Conservation (phyloP, 352 stramenopile species). For the Bremia lactucae region DNA sequence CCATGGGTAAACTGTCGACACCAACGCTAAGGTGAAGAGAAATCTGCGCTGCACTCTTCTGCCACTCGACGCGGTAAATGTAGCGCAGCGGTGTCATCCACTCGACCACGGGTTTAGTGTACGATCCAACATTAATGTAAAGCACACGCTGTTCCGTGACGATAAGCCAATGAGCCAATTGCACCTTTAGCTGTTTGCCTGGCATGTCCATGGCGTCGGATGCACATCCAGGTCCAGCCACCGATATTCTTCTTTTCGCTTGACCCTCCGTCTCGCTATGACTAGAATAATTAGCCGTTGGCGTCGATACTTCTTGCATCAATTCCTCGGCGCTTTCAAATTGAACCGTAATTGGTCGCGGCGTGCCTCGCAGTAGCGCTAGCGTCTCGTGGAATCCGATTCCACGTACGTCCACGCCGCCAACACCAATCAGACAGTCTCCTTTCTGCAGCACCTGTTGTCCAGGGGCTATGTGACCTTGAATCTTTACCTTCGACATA, state of each 20-base stretch:
- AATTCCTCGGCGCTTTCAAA: slow-evolving; percentile 77
- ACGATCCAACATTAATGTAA: slow-evolving; percentile 79
- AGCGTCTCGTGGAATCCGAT: slow-evolving; percentile 83
- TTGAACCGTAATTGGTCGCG: slow-evolving; percentile 59
- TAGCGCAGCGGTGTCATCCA: slow-evolving; percentile 86
- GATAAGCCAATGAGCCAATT: slow-evolving; percentile 78
- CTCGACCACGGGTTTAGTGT: slow-evolving; percentile 67
- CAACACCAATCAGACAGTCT: slow-evolving; percentile 60
- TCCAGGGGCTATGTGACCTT: slow-evolving; percentile 37
- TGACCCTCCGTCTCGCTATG: slow-evolving; percentile 11
- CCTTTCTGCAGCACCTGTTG: slow-evolving; percentile 69
- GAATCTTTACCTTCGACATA: slow-evolving; percentile 43
- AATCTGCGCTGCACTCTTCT: slow-evolving; percentile 39
- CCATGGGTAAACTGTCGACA: slow-evolving; percentile 76
- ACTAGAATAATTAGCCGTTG: slow-evolving; percentile 7
- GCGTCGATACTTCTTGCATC: slow-evolving; percentile 20
- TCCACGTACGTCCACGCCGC: slow-evolving; percentile 69
- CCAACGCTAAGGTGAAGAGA: slow-evolving; percentile 74
- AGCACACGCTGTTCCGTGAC: slow-evolving; percentile 78
- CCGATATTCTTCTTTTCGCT: slow-evolving; percentile 18
- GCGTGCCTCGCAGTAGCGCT: slow-evolving; percentile 58
- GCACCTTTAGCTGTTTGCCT: slow-evolving; percentile 49
- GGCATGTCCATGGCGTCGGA: slow-evolving; percentile 18
- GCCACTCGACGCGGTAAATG: slow-evolving; percentile 75
- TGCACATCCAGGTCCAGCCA: slow-evolving; percentile 6